phyloP scores from a whole-genome alignment of 495 filamentous ascomycete species.

The Annulohypoxylon stygium region DNA sequence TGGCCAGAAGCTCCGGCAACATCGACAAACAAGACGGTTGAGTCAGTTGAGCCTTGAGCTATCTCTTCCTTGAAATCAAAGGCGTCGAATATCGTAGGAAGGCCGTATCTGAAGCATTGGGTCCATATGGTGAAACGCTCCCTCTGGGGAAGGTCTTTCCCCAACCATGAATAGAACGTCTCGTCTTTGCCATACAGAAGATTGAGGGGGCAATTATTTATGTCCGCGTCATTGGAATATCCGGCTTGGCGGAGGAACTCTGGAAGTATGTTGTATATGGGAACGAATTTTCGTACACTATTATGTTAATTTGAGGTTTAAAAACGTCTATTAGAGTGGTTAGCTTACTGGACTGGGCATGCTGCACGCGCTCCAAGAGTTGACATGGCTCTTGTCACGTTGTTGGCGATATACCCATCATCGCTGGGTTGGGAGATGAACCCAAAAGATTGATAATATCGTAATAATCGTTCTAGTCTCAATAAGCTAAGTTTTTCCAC shows the following conservation, averaged over 20 bases:
- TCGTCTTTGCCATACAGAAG: conserved; percentile 37
- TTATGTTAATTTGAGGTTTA: conserved; percentile 12
- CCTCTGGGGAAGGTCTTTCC: conserved; percentile 31
- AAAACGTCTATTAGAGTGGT: neutral
- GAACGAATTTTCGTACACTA: conserved; percentile 53
- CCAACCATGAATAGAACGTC: conserved; percentile 51
- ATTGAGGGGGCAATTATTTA: conserved; percentile 22
- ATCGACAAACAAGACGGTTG: conserved; percentile 54
- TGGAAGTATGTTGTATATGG: conserved; percentile 54
- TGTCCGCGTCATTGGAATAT: conserved; percentile 24
- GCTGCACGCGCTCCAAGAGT: conserved; percentile 49
- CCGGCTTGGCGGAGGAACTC: conserved; percentile 34
- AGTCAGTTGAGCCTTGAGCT: conserved; percentile 19
- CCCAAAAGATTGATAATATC: conserved; percentile 57
- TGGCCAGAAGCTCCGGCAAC: conserved; percentile 57
- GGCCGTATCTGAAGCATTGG: conserved; percentile 28
- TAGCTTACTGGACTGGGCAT: conserved; percentile 47
- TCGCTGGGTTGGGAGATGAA: conserved; percentile 53
- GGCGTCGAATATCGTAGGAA: conserved; percentile 33
- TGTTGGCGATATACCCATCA: conserved; percentile 55
- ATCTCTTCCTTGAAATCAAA: conserved; percentile 38
- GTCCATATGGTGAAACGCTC: conserved; percentile 41
- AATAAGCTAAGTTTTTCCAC: neutral
- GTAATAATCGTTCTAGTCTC: conserved; percentile 56
- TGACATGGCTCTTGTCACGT: conserved; percentile 52